Conservation (phyloP, 2,329 filamentous ascomycete species). For the Pseudogymnoascus sp. region DNA sequence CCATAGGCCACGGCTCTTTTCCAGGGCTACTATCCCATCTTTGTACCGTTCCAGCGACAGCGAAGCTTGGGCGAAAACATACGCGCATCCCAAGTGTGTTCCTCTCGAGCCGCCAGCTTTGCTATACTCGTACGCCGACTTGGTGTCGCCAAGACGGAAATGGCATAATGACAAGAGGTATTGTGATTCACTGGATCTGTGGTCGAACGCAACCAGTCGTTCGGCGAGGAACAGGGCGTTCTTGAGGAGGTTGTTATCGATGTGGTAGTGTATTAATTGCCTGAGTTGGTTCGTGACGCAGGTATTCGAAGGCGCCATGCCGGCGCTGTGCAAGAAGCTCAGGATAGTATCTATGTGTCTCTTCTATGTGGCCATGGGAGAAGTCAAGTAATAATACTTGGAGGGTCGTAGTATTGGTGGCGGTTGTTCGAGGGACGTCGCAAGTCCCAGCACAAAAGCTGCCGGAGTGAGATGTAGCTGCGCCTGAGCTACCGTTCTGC, state of each 20-base stretch:
- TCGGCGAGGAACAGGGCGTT: slow-evolving; percentile 94
- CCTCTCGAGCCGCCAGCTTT: slow-evolving; percentile 63
- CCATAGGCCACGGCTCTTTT: slow-evolving; percentile 75
- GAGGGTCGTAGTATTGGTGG: background rate
- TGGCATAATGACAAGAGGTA: slow-evolving; percentile 82
- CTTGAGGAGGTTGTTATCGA: slow-evolving; percentile 82
- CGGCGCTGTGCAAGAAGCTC: slow-evolving; percentile 11
- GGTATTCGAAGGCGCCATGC: slow-evolving; percentile 24
- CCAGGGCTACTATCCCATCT: slow-evolving; percentile 75
- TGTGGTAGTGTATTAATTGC: slow-evolving; percentile 57
- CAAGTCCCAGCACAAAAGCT: background rate
- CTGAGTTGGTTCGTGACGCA: slow-evolving; percentile 34
- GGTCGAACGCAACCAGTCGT: slow-evolving; percentile 75
- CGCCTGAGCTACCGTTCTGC: background rate
- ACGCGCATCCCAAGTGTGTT: slow-evolving; percentile 76
- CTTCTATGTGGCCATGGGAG: slow-evolving; percentile 5
- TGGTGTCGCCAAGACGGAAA: slow-evolving; percentile 71
- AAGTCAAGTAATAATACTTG: slow-evolving; percentile 4
- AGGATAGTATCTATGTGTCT: slow-evolving; percentile 7
- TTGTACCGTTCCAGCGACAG: slow-evolving; percentile 68
- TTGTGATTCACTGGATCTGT: slow-evolving; percentile 67
- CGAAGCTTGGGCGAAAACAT: slow-evolving; percentile 85
- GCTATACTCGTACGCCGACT: slow-evolving; percentile 77
- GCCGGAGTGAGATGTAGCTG: background rate
- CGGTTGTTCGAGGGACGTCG: background rate